Evolutionary conservation across 78 protist species (phyloP).

Genomic region (slime mould (Dictyostelium discoideum)): DNA sequence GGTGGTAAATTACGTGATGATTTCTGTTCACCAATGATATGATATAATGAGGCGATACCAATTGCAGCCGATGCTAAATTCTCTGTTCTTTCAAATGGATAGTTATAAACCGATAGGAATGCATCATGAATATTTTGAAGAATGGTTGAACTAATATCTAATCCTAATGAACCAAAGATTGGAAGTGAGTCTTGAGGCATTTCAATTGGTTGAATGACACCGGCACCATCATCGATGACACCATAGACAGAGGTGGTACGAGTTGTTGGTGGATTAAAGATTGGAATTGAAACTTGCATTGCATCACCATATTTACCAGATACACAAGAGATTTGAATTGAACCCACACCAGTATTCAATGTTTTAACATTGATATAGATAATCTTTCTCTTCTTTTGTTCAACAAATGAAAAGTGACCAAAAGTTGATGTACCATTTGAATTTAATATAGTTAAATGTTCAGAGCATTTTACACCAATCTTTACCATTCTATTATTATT

Average conservation of each 20-base stretch:
- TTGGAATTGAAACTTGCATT: conserved; percentile 57
- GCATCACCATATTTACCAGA: conserved; percentile 80
- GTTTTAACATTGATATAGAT: conserved; percentile 28
- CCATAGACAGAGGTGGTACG: conserved; percentile 49
- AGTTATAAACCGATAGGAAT: background rate
- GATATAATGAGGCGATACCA: conserved; percentile 24
- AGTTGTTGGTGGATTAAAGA: conserved; percentile 54
- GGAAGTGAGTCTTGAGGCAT: conserved; percentile 68
- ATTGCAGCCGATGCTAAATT: conserved; percentile 37
- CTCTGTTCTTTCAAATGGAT: conserved; percentile 62
- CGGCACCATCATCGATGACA: conserved; percentile 25
- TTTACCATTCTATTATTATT: conserved; percentile 43
- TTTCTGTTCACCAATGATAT: conserved; percentile 33
- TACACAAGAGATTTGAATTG: conserved; percentile 50
- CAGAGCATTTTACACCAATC: conserved; percentile 49
- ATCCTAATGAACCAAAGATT: conserved; percentile 32
- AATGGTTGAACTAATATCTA: conserved; percentile 46
- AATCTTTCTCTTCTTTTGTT: conserved; percentile 14
- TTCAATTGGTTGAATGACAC: conserved; percentile 27
- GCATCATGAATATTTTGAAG: conserved; percentile 60
- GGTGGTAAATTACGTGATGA: conserved; percentile 21
- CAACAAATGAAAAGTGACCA: conserved; percentile 62
- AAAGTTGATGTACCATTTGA: background rate
- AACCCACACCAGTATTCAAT: conserved; percentile 32
- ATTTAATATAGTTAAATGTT: background rate